These are phyloP conservation scores for Galerina sulciceps DNA, from an alignment of 768 basidiomycete species.

Conservation along the genomic window DNA sequence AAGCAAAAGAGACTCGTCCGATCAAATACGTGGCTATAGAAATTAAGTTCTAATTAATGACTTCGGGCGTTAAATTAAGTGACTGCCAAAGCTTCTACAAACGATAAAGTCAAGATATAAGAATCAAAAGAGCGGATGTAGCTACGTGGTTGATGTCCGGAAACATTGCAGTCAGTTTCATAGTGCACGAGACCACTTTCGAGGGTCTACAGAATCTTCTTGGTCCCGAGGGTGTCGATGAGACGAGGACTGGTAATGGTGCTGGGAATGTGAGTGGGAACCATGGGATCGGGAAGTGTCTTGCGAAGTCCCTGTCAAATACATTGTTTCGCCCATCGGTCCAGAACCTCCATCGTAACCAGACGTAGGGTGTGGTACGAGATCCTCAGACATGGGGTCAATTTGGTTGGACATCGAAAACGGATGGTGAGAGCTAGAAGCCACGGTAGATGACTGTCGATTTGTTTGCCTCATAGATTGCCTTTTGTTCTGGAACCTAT, in stretches of 20 bases:
- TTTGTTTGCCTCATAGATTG: slow-evolving; percentile 83
- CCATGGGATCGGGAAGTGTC: slow-evolving; percentile 41
- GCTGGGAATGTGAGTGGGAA: slow-evolving; percentile 33
- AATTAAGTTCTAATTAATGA: slow-evolving; percentile 38
- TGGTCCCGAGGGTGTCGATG: slow-evolving; percentile 52
- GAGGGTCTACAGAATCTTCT: slow-evolving; percentile 28
- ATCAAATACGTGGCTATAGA: slow-evolving; percentile 35
- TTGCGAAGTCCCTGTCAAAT: slow-evolving; percentile 41
- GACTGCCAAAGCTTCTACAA: slow-evolving; percentile 31
- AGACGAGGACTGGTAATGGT: slow-evolving; percentile 36
- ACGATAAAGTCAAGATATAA: slow-evolving; percentile 43
- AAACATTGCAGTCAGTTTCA: slow-evolving; percentile 39
- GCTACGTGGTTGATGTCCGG: slow-evolving; percentile 34
- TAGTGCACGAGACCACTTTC: slow-evolving; percentile 54
- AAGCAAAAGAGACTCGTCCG: slow-evolving; percentile 26
- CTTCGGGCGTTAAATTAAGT: slow-evolving; percentile 24
- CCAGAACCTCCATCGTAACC: slow-evolving; percentile 30
- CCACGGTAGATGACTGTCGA: slow-evolving; percentile 58
- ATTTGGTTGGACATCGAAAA: slow-evolving; percentile 47
- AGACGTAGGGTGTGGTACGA: slow-evolving; percentile 32
- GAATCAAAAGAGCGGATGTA: slow-evolving; percentile 45
- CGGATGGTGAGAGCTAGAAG: slow-evolving; percentile 50
- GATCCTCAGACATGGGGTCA: slow-evolving; percentile 42
- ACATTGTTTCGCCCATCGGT: slow-evolving; percentile 30
- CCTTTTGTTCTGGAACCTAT: slow-evolving; percentile 87